A percentile compares a stretch with the other conserved stretches of the same genome.
phyloP scores from a whole-genome alignment of 768 basidiomycete species.

The Hericium coralloides region DNA sequence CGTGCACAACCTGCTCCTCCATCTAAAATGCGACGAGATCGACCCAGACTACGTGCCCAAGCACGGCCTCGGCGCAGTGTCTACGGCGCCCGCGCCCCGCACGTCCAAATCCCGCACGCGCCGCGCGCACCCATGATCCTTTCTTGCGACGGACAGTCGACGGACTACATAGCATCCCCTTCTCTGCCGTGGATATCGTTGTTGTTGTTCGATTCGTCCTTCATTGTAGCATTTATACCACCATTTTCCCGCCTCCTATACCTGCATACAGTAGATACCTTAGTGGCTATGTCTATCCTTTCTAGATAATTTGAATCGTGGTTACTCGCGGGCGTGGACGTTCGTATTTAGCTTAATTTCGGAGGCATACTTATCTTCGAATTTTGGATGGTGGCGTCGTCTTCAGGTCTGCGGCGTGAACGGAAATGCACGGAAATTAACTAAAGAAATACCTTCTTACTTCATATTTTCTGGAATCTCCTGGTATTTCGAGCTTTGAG shows the following conservation, averaged over 20 bases:
- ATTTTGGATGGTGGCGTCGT: no score
- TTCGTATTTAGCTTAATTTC: no score
- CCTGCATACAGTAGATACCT: no score
- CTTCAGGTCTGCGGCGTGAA: no score
- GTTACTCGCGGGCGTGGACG: no score
- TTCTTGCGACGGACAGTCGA: not conserved
- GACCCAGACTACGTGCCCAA: conserved; percentile 70
- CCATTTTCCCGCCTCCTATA: not conserved
- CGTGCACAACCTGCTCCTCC: conserved; percentile 73
- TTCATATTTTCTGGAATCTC: no score
- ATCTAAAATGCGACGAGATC: conserved; percentile 68
- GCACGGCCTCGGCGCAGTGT: conserved; percentile 66
- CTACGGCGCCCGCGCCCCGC: conserved; percentile 37
- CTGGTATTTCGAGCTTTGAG: no score
- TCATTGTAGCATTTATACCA: not conserved
- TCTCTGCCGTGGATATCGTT: not conserved
- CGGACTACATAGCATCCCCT: not conserved
- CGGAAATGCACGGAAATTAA: no score
- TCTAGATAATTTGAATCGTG: no score
- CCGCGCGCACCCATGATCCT: conserved; percentile 18
- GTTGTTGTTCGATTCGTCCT: not conserved
- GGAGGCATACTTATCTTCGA: no score
- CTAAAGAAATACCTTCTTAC: no score
- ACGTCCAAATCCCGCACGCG: conserved; percentile 49
- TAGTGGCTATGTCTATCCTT: no score